Evolutionary conservation across 106 monocot genomes (phyloP).

Genomic region (Alisma plantagoaquatica): DNA sequence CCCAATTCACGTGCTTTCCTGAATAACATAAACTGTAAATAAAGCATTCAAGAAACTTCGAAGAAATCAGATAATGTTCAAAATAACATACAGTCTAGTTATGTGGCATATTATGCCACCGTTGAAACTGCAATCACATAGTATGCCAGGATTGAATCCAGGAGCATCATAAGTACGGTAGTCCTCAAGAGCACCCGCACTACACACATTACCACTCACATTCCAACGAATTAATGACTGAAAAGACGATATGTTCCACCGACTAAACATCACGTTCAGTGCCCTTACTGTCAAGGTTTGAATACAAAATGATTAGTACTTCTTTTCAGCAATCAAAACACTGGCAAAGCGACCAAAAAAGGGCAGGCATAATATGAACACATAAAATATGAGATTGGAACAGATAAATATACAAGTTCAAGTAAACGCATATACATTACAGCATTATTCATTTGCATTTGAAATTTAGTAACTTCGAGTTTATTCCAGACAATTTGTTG

Average conservation of each 20-base stretch:
- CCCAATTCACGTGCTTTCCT: conserved; percentile 4
- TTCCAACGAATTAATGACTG: conserved; percentile 4
- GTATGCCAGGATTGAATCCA: conserved; percentile 7
- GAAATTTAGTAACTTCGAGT: too few species aligned
- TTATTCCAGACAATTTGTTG: too few species aligned
- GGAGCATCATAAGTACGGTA: conserved; percentile 4
- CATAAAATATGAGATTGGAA: too few species aligned
- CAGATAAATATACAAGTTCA: too few species aligned
- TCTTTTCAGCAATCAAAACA: too few species aligned
- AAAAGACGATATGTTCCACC: conserved; percentile 4
- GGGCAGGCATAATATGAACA: too few species aligned
- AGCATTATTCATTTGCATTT: too few species aligned
- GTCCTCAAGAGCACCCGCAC: conserved; percentile 4
- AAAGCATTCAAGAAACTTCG: background rate
- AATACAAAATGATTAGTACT: too few species aligned
- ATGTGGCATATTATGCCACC: conserved; percentile 1
- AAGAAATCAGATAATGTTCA: background rate
- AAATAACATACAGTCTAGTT: conserved; percentile 1
- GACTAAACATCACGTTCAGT: background rate
- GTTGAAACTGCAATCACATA: conserved; percentile 4
- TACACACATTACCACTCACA: conserved; percentile 1
- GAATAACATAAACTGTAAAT: background rate
- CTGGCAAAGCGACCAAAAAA: too few species aligned
- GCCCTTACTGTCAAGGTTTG: conserved; percentile 5
- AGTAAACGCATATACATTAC: too few species aligned